These are phyloP conservation scores for Carex scoparia DNA, from an alignment of 176 grass and related monocot species.

Conservation along the genomic window DNA sequence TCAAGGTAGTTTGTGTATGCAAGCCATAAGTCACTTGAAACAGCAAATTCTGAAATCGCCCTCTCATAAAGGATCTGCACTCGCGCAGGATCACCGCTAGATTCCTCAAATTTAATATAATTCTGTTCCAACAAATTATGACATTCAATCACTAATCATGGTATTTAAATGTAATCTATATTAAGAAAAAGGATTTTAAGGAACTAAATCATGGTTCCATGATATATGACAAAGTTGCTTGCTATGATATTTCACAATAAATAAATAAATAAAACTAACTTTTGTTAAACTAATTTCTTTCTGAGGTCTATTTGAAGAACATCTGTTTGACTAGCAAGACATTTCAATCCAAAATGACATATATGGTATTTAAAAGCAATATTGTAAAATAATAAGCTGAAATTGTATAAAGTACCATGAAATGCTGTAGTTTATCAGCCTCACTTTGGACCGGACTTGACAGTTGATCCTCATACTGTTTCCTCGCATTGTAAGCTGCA, in stretches of 20 bases:
- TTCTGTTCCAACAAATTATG: constrained; percentile 47
- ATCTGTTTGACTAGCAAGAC: not conserved
- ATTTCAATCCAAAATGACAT: not conserved
- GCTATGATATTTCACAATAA: no score
- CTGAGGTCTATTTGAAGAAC: not conserved
- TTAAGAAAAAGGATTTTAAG: not conserved
- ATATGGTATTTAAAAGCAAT: not conserved
- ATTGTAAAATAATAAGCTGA: not conserved
- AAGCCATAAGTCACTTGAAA: constrained; percentile 78
- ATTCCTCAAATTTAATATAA: constrained; percentile 91
- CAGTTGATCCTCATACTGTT: constrained; percentile 72
- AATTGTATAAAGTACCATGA: constrained; percentile 48
- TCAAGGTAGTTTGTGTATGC: constrained; percentile 79
- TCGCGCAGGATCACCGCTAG: constrained; percentile 67
- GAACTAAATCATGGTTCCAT: not conserved
- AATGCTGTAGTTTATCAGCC: constrained; percentile 57
- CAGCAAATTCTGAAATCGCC: constrained; percentile 69
- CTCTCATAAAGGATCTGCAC: constrained; percentile 88
- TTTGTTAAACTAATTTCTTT: not conserved
- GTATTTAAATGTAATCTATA: not conserved
- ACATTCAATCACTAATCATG: not conserved
- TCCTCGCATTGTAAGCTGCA: constrained; percentile 70
- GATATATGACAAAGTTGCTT: not conserved
- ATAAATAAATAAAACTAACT: not conserved
- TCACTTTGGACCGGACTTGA: constrained; percentile 39